These are phyloP conservation scores for Hypoxylon fragiforme DNA, from an alignment of 495 filamentous ascomycete species.

Conservation along the genomic window DNA sequence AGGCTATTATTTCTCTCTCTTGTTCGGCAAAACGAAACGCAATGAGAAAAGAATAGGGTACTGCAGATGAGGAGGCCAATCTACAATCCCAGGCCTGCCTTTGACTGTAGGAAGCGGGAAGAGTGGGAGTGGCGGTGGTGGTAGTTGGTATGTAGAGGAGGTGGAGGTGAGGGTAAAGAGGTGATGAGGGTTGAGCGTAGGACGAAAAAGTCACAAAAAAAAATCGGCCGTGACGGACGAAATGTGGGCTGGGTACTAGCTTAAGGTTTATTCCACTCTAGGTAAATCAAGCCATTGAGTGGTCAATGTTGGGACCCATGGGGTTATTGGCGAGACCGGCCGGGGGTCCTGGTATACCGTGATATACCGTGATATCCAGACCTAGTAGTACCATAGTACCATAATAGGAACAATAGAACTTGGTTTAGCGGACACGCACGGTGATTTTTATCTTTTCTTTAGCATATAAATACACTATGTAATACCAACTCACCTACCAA, in stretches of 20 bases:
- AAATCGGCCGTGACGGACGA: neutral
- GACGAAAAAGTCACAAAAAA: constrained; percentile 12
- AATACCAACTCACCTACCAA: too few relatives aligned
- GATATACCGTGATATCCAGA: neutral
- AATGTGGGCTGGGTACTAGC: neutral
- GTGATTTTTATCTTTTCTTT: too few relatives aligned
- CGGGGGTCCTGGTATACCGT: neutral
- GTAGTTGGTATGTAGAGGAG: neutral
- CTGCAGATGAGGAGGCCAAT: constrained; percentile 29
- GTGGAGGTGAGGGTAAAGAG: constrained; percentile 19
- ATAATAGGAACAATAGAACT: too few relatives aligned
- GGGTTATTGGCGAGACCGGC: too few relatives aligned
- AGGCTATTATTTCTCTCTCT: constrained; percentile 21
- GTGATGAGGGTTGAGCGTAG: constrained; percentile 8
- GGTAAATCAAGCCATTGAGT: neutral
- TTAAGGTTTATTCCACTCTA: neutral
- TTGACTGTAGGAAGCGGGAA: constrained; percentile 29
- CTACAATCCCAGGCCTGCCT: constrained; percentile 36
- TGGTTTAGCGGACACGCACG: too few relatives aligned
- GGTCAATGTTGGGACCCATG: neutral
- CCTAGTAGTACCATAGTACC: too few relatives aligned
- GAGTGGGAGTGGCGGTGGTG: constrained; percentile 16
- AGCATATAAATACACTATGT: too few relatives aligned
- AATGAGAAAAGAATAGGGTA: constrained; percentile 26
- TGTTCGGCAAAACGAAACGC: constrained; percentile 28